Evolutionary conservation across 768 basidiomycete species (phyloP).

Genomic region (Boletus barrowsii): DNA sequence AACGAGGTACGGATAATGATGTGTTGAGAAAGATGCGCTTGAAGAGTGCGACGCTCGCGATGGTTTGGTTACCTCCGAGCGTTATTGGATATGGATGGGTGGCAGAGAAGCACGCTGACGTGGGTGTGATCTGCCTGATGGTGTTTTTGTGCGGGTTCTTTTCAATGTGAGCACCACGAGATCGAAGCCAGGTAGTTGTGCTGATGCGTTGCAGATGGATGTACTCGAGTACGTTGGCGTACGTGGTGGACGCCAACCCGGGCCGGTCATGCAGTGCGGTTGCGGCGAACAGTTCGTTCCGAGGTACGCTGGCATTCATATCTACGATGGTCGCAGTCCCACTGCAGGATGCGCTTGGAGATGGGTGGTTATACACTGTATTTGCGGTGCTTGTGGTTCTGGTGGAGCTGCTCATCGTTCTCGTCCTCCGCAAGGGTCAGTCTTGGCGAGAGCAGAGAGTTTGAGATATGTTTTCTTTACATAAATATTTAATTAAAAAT

Average conservation of each 20-base stretch:
- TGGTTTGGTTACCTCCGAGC: conserved; percentile 53
- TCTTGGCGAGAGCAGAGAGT: conserved; percentile 50
- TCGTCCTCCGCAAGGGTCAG: conserved; percentile 58
- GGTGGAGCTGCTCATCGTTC: conserved; percentile 52
- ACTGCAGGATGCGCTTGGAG: conserved; percentile 70
- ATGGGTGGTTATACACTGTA: conserved; percentile 76
- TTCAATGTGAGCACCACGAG: conserved; percentile 51
- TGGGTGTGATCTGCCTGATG: conserved; percentile 67
- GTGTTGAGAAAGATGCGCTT: conserved; percentile 61
- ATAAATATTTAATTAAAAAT: conserved; percentile 8
- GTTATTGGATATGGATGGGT: conserved; percentile 77
- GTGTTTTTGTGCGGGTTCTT: conserved; percentile 74
- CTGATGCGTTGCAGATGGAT: conserved; percentile 41
- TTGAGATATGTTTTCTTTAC: conserved; percentile 5
- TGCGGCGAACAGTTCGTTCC: conserved; percentile 73
- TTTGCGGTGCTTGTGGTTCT: conserved; percentile 54
- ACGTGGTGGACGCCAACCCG: conserved; percentile 82
- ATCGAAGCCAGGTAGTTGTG: neutral
- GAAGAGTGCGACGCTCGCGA: conserved; percentile 54
- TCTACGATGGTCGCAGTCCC: conserved; percentile 73
- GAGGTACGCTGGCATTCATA: conserved; percentile 66
- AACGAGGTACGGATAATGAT: neutral
- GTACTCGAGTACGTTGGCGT: conserved; percentile 72
- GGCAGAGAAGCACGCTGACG: conserved; percentile 55
- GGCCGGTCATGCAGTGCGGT: conserved; percentile 76